Base-by-base conservation (phyloP, 1,284 basidiomycete species). In the Leccinum subspadiceum region DNA sequence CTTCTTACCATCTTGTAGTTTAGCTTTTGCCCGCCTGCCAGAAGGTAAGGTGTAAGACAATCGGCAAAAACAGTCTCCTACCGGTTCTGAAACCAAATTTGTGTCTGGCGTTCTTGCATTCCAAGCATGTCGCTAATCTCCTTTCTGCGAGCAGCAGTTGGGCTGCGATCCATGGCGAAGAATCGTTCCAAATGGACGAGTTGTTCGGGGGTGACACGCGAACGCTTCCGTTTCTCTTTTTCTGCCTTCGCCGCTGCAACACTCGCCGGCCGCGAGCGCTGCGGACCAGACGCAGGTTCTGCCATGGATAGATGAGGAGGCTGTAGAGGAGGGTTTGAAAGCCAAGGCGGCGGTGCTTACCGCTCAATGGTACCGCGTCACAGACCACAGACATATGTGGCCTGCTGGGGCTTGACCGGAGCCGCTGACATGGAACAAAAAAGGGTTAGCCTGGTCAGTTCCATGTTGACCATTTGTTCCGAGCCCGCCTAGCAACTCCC, bases 1-100 rank as follows among this genome's bases (percentile, higher is more conserved):
- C 64, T 80, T 82, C 70, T 86, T 87, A 12, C 79, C 81, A 54
- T 87, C 84, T 62, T 84, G 82, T 13, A 87, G 73, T 69, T 90
- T 92, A 2, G 88, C 89, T 70, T 93, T 93, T 49, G 91, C 90
- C 7, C 91, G 87, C 62, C 90, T 92, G 60, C 12, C 5, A 55
- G 61, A 41, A 61, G 26, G 57, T 59, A 54, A 57, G 57, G 54
- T 20, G 8, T 12, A 57, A 46, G 22, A 37, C 12, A 13, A 13
- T 26, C 3, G 26, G 26, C 9, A 60, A 6, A 44, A 22, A 33
- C 12, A 49, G 20, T 53, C 24, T 69, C 81, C 54, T 63, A 89
- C 90, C 90, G 80, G 68, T 93, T 93, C 72, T 93, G 90, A 69
- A 92, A 93, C 91, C 90, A 92, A 58, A 93, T 89, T 74, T 92